Conservation (phyloP, 78 protist species). For the Tieghemostelium lacteum region DNA sequence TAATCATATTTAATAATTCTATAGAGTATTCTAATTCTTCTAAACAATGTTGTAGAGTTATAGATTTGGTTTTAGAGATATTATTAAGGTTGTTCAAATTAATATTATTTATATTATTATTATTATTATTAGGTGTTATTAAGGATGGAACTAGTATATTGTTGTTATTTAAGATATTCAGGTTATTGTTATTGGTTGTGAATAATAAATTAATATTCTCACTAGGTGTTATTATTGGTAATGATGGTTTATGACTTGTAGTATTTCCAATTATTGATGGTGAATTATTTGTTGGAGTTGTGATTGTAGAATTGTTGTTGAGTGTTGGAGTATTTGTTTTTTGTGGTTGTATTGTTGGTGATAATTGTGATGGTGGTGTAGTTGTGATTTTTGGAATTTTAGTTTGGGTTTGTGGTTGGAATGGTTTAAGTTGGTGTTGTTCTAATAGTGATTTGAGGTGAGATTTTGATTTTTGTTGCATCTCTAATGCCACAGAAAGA, state of each 20-base stretch:
- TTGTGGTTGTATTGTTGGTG: background rate
- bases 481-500: conserved; percentile 35
- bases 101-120: background rate
- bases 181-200: background rate
- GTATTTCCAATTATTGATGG: too few relatives aligned
- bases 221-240: background rate
- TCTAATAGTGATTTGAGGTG: conserved; percentile 12
- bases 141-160: too few relatives aligned
- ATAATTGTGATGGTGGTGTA: background rate
- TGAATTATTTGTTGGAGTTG: too few relatives aligned
- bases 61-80: conserved; percentile 6
- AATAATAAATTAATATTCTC: background rate
- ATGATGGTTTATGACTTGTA: too few relatives aligned
- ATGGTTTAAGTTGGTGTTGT: too few relatives aligned
- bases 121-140: conserved; percentile 2
- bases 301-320: too few relatives aligned
- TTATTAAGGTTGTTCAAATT: background rate
- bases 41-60: conserved; percentile 39
- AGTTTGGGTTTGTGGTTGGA: too few relatives aligned
- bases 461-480: conserved; percentile 55
- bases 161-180: background rate
- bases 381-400: background rate
- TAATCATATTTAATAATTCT: background rate
- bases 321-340: too few relatives aligned
- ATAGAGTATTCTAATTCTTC: conserved; percentile 33